Evolutionary conservation across 202 grass and related monocot species (phyloP).

Genomic region (Eragrostis tef): DNA sequence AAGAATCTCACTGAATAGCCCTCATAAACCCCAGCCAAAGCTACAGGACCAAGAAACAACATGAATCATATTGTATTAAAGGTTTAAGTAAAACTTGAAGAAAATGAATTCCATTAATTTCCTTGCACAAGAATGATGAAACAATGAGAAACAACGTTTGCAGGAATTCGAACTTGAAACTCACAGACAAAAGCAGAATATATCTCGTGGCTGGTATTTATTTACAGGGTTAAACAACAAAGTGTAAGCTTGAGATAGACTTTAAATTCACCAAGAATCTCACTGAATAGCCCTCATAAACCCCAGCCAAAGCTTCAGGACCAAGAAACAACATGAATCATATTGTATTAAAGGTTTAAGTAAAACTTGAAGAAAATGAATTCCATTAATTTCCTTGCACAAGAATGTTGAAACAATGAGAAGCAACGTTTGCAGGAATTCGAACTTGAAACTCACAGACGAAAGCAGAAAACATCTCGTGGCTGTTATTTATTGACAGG

Average conservation of each 20-base stretch:
- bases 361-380: neutral
- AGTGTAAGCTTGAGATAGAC: neutral
- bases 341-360: too few relatives aligned
- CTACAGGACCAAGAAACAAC: neutral
- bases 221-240: too few relatives aligned
- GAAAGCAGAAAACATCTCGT: too few relatives aligned
- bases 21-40: neutral
- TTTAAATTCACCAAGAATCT: neutral
- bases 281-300: neutral
- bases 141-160: too few relatives aligned
- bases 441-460: too few relatives aligned
- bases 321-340: conserved; percentile 12
- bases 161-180: too few relatives aligned
- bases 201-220: too few relatives aligned
- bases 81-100: neutral
- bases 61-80: neutral
- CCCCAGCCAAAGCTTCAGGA: neutral
- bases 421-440: too few relatives aligned
- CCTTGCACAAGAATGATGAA: neutral
- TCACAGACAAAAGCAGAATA: too few relatives aligned
- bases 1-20: neutral
- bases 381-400: neutral
- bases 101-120: conserved; percentile 1
- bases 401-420: too few relatives aligned
- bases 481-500: too few relatives aligned